A percentile compares a stretch with the other conserved stretches of the same genome.
Conservation (phyloP, 2,329 filamentous ascomycete genomes). For the Neofusicoccum laricinum region DNA sequence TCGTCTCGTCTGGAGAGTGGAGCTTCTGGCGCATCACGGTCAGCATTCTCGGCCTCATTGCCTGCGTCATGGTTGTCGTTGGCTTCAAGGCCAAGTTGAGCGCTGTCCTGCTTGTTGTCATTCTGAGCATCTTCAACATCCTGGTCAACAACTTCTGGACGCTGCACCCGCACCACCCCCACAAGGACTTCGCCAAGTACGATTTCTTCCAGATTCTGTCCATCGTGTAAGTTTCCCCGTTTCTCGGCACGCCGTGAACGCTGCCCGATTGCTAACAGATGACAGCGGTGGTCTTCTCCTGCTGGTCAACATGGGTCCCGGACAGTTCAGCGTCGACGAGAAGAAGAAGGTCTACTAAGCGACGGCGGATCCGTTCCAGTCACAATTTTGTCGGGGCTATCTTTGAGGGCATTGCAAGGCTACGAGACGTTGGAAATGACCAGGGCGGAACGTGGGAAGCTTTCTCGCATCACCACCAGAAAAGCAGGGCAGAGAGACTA, state of each 20-base stretch:
- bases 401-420: not conserved
- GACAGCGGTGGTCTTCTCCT: constrained; percentile 80
- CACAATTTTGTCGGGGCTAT: not conserved
- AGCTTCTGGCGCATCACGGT: constrained; percentile 82
- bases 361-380: not conserved
- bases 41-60: constrained; percentile 78
- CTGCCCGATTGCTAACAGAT: constrained; percentile 21
- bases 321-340: constrained; percentile 97
- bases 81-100: constrained; percentile 99
- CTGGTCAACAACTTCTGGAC: constrained; percentile 99
- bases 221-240: constrained; percentile 67
- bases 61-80: constrained; percentile 97
- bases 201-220: constrained; percentile 99
- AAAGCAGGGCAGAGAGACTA: not conserved
- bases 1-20: constrained; percentile 94
- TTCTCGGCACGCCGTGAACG: not conserved
- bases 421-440: constrained; percentile 6
- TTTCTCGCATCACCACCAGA: not conserved
- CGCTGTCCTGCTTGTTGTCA: constrained; percentile 89
- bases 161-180: constrained; percentile 94
- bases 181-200: constrained; percentile 99
- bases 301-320: constrained; percentile 96
- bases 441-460: not conserved
- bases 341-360: constrained; percentile 99
- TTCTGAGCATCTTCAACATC: constrained; percentile 94